Conservation (phyloP, 2,329 filamentous ascomycete species). For the Penicillium sp. region DNA sequence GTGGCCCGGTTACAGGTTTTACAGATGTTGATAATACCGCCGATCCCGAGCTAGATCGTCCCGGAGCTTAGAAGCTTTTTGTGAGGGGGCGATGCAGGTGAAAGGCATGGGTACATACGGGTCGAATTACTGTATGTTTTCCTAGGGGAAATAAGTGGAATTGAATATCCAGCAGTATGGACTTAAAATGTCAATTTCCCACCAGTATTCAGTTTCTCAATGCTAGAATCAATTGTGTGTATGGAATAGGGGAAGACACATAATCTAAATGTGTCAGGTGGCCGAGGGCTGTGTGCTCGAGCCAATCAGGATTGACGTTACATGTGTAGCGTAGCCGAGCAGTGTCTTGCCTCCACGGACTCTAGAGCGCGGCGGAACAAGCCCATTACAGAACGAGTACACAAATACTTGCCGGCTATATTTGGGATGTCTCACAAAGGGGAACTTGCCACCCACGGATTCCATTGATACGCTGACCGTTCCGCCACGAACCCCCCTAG, state of each 20-base stretch:
- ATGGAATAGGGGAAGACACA: background rate
- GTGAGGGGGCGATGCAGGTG: background rate
- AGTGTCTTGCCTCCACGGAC: background rate
- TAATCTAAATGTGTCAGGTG: background rate
- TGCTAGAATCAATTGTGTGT: background rate
- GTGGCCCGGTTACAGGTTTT: background rate
- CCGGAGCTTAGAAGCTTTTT: background rate
- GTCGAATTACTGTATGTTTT: background rate
- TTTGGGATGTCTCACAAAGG: conserved; percentile 23
- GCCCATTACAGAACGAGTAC: background rate
- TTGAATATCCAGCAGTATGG: background rate
- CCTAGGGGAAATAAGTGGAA: background rate
- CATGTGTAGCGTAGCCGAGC: background rate
- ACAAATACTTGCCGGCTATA: conserved; percentile 9
- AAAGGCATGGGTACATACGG: background rate
- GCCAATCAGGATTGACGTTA: background rate
- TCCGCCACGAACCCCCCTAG: conserved; percentile 21
- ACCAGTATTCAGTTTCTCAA: background rate
- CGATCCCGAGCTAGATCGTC: conserved; percentile 8
- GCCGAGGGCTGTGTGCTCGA: background rate
- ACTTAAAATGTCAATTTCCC: background rate
- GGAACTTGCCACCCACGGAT: conserved; percentile 5
- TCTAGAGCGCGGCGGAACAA: background rate
- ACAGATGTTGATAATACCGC: background rate
- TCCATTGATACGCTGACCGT: background rate